These are phyloP conservation scores for Ceratobasidium theobromae DNA, from an alignment of 1,284 basidiomycete genomes.

Conservation along the genomic window DNA sequence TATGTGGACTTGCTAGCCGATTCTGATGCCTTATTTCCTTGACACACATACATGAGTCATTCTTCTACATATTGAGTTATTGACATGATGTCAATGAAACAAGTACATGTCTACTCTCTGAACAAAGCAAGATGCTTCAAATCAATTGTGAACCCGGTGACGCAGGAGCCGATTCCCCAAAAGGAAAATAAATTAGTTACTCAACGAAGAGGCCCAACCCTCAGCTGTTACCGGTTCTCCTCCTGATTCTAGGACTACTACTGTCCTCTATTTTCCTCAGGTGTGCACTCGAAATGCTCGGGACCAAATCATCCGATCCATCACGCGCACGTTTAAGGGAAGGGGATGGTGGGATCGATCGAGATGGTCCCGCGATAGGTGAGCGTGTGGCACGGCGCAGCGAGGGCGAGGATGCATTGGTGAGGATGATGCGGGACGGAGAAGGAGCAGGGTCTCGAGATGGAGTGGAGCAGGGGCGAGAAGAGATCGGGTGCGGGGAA, in stretches of 20 bases:
- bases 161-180: slow-evolving; percentile 3
- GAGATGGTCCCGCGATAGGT: slow-evolving; percentile 9
- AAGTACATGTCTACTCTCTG: background rate
- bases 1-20: no score
- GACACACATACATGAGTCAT: no score
- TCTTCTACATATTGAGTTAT: background rate
- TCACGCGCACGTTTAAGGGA: slow-evolving; percentile 25
- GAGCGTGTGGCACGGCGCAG: slow-evolving; percentile 22
- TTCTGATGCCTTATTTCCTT: no score
- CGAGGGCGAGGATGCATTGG: slow-evolving; percentile 4
- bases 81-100: background rate
- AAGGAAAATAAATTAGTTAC: slow-evolving; percentile 25
- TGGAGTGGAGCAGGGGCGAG: slow-evolving; percentile 4
- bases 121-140: background rate
- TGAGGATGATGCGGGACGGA: slow-evolving; percentile 25
- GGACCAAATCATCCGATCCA: slow-evolving; percentile 2
- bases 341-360: slow-evolving; percentile 12
- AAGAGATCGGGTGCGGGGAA: background rate
- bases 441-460: slow-evolving; percentile 14
- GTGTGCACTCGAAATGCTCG: slow-evolving; percentile 13
- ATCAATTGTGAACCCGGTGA: background rate
- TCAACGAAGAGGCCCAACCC: background rate
- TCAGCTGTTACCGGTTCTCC: slow-evolving; percentile 15
- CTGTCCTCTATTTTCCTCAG: slow-evolving; percentile 30
- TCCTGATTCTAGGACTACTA: slow-evolving; percentile 6